phyloP scores from a whole-genome alignment of 2,329 filamentous ascomycete genomes.

The Exophiala viscosa region DNA sequence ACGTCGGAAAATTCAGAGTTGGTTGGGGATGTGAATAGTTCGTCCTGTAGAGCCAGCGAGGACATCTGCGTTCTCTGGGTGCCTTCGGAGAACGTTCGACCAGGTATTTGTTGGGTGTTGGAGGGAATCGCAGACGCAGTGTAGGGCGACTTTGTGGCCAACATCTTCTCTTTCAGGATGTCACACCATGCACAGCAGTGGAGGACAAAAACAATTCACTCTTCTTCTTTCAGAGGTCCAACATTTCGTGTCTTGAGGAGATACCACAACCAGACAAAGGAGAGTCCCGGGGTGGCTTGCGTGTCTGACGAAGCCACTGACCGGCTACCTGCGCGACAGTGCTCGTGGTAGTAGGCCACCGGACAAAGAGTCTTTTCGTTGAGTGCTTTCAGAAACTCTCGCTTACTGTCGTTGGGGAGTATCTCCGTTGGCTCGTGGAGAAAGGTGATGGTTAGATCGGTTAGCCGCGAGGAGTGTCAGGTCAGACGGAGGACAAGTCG shows the following conservation, averaged over 20 bases:
- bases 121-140: constrained; percentile 30
- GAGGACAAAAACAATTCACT: neutral
- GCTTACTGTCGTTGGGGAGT: too few species aligned
- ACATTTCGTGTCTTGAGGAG: constrained; percentile 2
- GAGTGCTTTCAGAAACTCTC: neutral
- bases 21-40: constrained; percentile 71
- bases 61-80: constrained; percentile 35
- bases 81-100: constrained; percentile 25
- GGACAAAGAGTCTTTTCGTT: neutral
- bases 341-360: too few species aligned
- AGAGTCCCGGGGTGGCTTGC: too few species aligned
- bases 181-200: neutral
- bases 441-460: too few species aligned
- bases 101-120: constrained; percentile 17
- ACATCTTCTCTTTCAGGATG: constrained; percentile 32
- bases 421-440: too few species aligned
- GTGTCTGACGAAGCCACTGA: too few species aligned
- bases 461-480: too few species aligned
- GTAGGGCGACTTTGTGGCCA: constrained; percentile 43
- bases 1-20: constrained; percentile 86
- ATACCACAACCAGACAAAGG: constrained; percentile 1
- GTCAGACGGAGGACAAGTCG: neutral
- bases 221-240: constrained; percentile 3
- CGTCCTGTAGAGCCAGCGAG: constrained; percentile 36
- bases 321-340: too few species aligned